Conservation (phyloP, 176 grass and related monocot species). For the Bromus sterilis region DNA sequence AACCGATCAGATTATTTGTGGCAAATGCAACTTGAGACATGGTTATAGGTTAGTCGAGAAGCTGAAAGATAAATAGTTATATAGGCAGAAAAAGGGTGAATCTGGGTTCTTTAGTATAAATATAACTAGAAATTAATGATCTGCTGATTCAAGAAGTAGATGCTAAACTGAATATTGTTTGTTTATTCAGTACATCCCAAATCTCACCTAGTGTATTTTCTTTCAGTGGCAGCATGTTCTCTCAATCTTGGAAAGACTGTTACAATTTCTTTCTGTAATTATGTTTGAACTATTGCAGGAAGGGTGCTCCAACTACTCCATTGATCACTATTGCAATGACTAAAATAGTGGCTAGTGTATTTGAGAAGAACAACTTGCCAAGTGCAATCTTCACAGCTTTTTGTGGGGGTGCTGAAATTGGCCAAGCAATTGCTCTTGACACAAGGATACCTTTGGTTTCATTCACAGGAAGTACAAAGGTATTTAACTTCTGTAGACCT, state of each 20-base stretch:
- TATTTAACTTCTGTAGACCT: conserved; percentile 2
- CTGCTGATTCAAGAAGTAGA: not conserved
- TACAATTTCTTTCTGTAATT: not conserved
- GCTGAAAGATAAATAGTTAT: not conserved
- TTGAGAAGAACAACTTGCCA: conserved; percentile 94
- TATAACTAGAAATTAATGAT: not conserved
- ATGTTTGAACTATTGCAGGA: conserved; percentile 41
- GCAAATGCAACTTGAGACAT: not conserved
- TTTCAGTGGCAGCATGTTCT: not conserved
- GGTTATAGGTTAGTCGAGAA: not conserved
- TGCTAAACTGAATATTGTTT: not conserved
- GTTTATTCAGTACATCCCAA: not conserved
- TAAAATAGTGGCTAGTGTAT: conserved; percentile 79
- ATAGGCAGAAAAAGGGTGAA: not conserved
- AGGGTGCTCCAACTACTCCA: conserved; percentile 97
- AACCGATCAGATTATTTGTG: not conserved
- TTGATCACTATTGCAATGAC: conserved; percentile 95
- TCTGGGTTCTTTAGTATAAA: not conserved
- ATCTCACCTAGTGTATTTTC: not conserved
- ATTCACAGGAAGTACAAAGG: conserved; percentile 97
- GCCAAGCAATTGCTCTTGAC: conserved; percentile 80
- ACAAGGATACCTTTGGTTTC: conserved; percentile 81
- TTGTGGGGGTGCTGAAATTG: conserved; percentile 89
- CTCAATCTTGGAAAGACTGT: not conserved
- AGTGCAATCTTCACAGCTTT: conserved; percentile 88